A percentile compares a stretch with the other conserved stretches of the same genome.
phyloP scores from a whole-genome alignment of 345 rosid species.

The Dipteronia sinensis region DNA sequence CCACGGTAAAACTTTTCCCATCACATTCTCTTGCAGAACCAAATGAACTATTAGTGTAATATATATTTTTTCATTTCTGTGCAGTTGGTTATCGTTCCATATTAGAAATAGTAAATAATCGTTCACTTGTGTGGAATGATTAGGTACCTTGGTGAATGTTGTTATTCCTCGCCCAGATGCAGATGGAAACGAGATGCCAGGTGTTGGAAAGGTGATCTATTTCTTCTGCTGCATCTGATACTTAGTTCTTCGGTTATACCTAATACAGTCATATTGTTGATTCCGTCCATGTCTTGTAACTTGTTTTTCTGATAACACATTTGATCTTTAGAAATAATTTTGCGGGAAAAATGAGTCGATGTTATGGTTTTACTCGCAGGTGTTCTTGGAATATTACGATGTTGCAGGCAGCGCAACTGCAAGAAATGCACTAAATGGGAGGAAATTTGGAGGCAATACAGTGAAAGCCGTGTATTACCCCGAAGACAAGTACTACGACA shows the following conservation, averaged over 20 bases:
- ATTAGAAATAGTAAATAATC: no score
- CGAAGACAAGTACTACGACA: conserved; percentile 26
- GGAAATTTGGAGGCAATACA: conserved; percentile 29
- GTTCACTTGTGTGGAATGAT: conserved; percentile 1
- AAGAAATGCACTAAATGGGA: conserved; percentile 23
- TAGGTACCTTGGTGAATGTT: conserved; percentile 29
- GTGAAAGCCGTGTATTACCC: conserved; percentile 28
- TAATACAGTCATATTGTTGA: not conserved
- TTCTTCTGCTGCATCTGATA: not conserved
- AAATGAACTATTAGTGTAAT: not conserved
- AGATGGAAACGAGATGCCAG: conserved; percentile 13
- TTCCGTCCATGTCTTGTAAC: not conserved
- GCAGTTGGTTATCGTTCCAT: not conserved
- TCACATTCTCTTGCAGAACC: not conserved
- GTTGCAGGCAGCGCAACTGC: conserved; percentile 20
- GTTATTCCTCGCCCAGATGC: conserved; percentile 33
- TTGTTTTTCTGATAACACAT: not conserved
- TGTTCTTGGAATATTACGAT: conserved; percentile 30
- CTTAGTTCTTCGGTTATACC: not conserved
- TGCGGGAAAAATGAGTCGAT: not conserved
- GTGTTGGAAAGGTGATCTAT: conserved; percentile 29
- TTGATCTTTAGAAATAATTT: no score
- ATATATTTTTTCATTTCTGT: no score
- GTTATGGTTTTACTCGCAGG: conserved; percentile 17
- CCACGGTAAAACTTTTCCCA: not conserved